Evolutionary conservation across 805 yeast species (phyloP).

Genomic region (Naumovozyma dairenensis): DNA sequence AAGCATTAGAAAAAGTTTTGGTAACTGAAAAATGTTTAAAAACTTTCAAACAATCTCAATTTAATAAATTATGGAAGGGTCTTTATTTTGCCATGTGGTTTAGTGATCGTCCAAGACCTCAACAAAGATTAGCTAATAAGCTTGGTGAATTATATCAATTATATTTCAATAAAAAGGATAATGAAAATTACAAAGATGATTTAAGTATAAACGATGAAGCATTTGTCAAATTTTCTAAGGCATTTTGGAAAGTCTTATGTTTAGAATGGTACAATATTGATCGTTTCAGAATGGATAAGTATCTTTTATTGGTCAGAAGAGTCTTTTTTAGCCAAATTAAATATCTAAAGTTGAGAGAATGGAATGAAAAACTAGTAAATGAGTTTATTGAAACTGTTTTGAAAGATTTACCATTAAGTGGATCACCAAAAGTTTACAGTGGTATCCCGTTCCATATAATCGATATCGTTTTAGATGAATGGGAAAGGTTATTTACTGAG

Average conservation of each 20-base stretch:
- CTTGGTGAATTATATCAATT: constrained; percentile 42
- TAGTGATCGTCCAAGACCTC: constrained; percentile 87
- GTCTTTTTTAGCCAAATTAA: constrained; percentile 56
- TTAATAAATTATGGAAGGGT: constrained; percentile 93
- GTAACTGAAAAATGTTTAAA: constrained; percentile 35
- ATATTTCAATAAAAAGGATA: constrained; percentile 26
- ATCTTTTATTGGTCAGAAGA: constrained; percentile 68
- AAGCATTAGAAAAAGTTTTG: constrained; percentile 51
- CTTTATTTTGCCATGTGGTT: constrained; percentile 93
- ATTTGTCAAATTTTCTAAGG: constrained; percentile 46
- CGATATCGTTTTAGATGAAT: constrained; percentile 77
- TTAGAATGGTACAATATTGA: constrained; percentile 82
- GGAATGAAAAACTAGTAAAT: constrained; percentile 42
- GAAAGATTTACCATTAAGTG: constrained; percentile 42
- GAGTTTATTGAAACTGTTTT: constrained; percentile 37
- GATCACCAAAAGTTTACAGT: constrained; percentile 49
- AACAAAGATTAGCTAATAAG: constrained; percentile 69
- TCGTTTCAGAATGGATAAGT: constrained; percentile 79
- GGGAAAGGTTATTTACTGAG: constrained; percentile 54
- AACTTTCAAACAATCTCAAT: constrained; percentile 37
- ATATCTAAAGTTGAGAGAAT: constrained; percentile 42
- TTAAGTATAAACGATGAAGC: constrained; percentile 22
- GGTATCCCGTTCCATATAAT: constrained; percentile 78
- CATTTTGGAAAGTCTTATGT: constrained; percentile 73
- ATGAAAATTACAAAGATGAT: constrained; percentile 7